Evolutionary conservation across 345 rosid genomes (phyloP).

Genomic region (Eucalyptus polyanthemos): DNA sequence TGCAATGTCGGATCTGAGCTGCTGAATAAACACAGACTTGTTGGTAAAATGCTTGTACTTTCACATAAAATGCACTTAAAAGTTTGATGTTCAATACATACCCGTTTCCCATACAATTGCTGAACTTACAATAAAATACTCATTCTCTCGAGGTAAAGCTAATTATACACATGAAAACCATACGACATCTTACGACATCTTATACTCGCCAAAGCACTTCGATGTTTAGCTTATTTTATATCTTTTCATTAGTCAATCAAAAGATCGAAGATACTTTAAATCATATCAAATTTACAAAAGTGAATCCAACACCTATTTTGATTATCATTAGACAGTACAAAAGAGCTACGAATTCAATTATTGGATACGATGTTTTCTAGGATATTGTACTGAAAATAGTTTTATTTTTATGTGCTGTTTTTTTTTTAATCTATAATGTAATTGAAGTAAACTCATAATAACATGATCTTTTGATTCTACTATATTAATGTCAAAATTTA

Average conservation of each 20-base stretch:
- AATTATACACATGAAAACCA: neutral
- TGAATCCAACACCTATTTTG: neutral
- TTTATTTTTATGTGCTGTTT: neutral
- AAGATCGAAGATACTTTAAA: neutral
- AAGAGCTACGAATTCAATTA: too few species aligned
- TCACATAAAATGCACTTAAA: neutral
- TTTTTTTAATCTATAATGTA: too few species aligned
- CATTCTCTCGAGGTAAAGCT: neutral
- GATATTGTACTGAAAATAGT: neutral
- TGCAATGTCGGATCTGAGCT: neutral
- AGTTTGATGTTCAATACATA: neutral
- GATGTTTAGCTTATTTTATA: neutral
- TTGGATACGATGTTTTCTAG: neutral
- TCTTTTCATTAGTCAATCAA: neutral
- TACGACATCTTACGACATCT: neutral
- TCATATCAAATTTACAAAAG: neutral
- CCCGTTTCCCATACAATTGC: neutral
- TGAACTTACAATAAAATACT: neutral
- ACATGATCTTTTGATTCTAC: neutral
- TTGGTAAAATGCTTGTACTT: neutral
- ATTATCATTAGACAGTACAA: neutral
- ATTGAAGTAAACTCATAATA: neutral
- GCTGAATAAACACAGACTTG: neutral
- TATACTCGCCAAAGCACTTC: neutral
- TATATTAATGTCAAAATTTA: neutral